Base-by-base conservation (phyloP, 2,329 filamentous ascomycete species). In the Exophiala sideris region DNA sequence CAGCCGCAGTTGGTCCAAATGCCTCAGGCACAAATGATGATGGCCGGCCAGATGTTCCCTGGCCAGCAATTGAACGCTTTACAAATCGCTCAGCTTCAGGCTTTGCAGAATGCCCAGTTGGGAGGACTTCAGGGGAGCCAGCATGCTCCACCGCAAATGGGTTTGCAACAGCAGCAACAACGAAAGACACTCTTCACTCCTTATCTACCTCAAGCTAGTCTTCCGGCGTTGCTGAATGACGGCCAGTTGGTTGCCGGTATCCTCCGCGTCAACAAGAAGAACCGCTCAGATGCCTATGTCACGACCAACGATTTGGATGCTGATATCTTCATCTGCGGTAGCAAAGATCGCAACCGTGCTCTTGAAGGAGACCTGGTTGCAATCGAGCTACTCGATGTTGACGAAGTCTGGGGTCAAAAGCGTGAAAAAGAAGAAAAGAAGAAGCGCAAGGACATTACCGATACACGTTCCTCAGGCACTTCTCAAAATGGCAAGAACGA, bases 371-470 rank as follows among this genome's bases (percentile, higher is more conserved):
- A 99, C 70, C 81, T 96, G 51, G 94, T 99, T 54, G 94, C 94
- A 32, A 85, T 99, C 50, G 94, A 99, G 74, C 85, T 99, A 44
- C 84, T 99, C 48, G 92, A 99, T 67, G 94, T 99, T 6, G 94
- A 97, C 69, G 94, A 99, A 69, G 94, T 99, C 2, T 99, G 94
- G 94, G 84, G 87, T 20, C 94, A 99, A 78, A 99, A 99, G 80
- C 89, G 91, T 52, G 94, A 99, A 73, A 99, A 99, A 72, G 94
- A 99, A 75, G 94, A 99, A 72, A 99, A 99, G 82, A 99, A 99
- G 84, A 99, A 97, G 79, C 89, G 94, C 71, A 99, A 99, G 79
- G 94, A 99, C 68, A 95, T 96, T 56, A 95, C 91, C 33, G 94
- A 97, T 69, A 91, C 89, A 55, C 86, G 92, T 61, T 89, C 84